Conservation (phyloP, 768 basidiomycete genomes). For the Lactarius deliciosus region DNA sequence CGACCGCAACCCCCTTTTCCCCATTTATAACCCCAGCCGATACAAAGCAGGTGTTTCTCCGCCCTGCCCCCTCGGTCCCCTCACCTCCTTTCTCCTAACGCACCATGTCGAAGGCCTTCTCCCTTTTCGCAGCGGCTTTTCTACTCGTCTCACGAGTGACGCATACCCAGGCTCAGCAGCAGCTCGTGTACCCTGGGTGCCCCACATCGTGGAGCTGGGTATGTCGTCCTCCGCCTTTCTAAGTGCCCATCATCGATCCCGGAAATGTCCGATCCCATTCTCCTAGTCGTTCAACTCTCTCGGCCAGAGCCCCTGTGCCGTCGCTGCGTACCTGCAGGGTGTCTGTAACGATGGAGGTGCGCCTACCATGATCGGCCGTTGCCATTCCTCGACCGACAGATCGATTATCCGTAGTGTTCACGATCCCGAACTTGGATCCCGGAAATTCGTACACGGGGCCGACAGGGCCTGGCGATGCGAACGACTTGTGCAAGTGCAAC, state of each 20-base stretch:
- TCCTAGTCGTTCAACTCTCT: slow-evolving; percentile 18
- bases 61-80: background rate
- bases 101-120: slow-evolving; percentile 5
- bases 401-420: background rate
- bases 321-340: slow-evolving; percentile 12
- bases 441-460: slow-evolving; percentile 18
- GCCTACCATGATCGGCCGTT: background rate
- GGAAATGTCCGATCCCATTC: too few species aligned
- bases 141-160: background rate
- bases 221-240: background rate
- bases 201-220: slow-evolving; percentile 14
- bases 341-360: slow-evolving; percentile 18
- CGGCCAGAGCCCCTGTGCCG: slow-evolving; percentile 10
- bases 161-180: background rate
- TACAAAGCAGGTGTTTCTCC: background rate
- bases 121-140: background rate
- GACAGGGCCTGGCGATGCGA: slow-evolving; percentile 29
- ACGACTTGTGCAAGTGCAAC: slow-evolving; percentile 37
- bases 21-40: background rate
- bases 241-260: background rate
- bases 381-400: background rate
- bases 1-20: background rate
- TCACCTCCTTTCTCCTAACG: background rate
- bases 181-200: background rate
- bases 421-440: background rate